Evolutionary conservation across 495 filamentous ascomycete genomes (phyloP).

Genomic region (Jackrogersella minutella): DNA sequence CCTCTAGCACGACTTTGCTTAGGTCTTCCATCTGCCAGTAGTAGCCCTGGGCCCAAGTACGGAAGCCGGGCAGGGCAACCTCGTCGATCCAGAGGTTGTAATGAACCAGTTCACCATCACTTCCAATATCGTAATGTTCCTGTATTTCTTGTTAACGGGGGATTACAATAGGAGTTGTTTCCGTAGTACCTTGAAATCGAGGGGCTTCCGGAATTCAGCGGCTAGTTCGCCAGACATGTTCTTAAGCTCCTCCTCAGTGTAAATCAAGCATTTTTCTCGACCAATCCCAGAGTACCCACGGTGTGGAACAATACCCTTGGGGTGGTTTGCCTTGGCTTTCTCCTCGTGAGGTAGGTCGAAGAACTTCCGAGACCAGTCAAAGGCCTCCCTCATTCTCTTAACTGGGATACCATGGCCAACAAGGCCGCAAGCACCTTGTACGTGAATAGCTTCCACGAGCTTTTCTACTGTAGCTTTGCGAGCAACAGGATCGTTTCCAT

Average conservation of each 20-base stretch:
- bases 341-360: constrained; percentile 43
- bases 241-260: constrained; percentile 31
- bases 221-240: constrained; percentile 39
- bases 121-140: constrained; percentile 74
- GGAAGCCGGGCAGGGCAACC: constrained; percentile 63
- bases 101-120: constrained; percentile 60
- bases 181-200: constrained; percentile 35
- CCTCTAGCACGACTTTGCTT: constrained; percentile 56
- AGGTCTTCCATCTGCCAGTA: constrained; percentile 60
- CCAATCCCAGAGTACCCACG: constrained; percentile 43
- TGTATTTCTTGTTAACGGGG: constrained; percentile 30
- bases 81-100: constrained; percentile 73
- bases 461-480: neutral
- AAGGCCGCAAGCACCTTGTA: constrained; percentile 64
- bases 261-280: constrained; percentile 33
- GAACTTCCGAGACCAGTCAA: constrained; percentile 56
- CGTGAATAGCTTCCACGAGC: constrained; percentile 59
- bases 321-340: constrained; percentile 45
- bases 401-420: constrained; percentile 60
- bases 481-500: neutral
- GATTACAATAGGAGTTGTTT: neutral
- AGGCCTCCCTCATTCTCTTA: constrained; percentile 55
- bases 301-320: constrained; percentile 38
- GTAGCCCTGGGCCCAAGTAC: constrained; percentile 60
- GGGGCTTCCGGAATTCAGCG: constrained; percentile 47